Base-by-base conservation (phyloP, 176 grass and related monocot species). In the Elymus sibiricus region DNA sequence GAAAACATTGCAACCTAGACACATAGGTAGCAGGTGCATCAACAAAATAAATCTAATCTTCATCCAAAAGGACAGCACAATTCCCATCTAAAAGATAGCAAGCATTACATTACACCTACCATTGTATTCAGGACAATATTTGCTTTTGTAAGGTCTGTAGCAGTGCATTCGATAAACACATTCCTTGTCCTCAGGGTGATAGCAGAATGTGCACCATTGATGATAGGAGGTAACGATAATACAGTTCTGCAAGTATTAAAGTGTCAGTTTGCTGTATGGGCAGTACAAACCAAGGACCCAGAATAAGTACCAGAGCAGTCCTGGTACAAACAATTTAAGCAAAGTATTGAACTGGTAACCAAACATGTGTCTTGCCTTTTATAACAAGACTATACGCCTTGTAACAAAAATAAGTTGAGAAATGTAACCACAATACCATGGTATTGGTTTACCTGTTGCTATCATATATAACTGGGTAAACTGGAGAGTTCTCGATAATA, bases 81-180 rank as follows among this genome's bases (percentile, higher is more conserved):
- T 82, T 80, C 59, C 14, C 28, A 74, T 77, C 19, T 80, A 46
- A 70, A 70, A 64, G 17, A 87, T 39, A 74, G 43, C 53, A 58
- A 58, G 53, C 56, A 83, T 38, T 26, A 12, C 29, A 77, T 61
- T 32, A 53, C 31, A 53, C 92, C 74, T 88, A 99, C 97, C 97
- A 99, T 88, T 88, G 97, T 97, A 88, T 94, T 99, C 73, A 99
- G 78, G 51, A 99, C 97, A 93, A 99, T 96, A 22, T 96, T 99
- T 86, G 97, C 90, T 85, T 99, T 99, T 32, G 97, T 99, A 87
- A 96, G 85, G 81, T 99, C 94, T 27, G 97, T 99, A 63, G 94
- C 94, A 61, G 97, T 96, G 84, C 97, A 99, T 86, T 99, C 97
- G 63, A 99, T 93, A 69, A 99, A 96, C 29, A 96, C 90, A 81